These are phyloP conservation scores for Erodium texanum DNA, from an alignment of 441 rosid species.

Conservation along the genomic window DNA sequence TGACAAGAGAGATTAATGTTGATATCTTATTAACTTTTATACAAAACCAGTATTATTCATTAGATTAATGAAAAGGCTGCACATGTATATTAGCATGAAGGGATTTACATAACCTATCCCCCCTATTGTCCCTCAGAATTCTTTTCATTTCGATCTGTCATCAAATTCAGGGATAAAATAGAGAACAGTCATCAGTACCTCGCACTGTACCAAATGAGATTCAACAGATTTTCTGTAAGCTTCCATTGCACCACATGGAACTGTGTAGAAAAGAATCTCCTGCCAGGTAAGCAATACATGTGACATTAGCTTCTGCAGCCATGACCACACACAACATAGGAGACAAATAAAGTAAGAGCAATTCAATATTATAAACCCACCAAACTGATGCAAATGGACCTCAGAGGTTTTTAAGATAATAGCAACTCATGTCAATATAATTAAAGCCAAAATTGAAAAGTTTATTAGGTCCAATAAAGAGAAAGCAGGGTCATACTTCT, in stretches of 20 bases:
- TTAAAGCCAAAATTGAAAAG: not conserved
- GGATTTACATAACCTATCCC: not conserved
- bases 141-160: not conserved
- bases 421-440: not conserved
- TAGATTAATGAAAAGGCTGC: not conserved
- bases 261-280: slow-evolving; percentile 92
- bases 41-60: not conserved
- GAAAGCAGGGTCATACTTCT: slow-evolving; percentile 48
- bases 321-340: not conserved
- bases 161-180: slow-evolving; percentile 11
- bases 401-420: not conserved
- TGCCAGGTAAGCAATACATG: slow-evolving; percentile 32
- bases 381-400: slow-evolving; percentile 9
- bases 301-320: not conserved
- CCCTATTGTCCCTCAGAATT: not conserved
- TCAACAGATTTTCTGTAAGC: slow-evolving; percentile 73
- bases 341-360: not conserved
- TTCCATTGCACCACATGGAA: slow-evolving; percentile 83
- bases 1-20: slow-evolving; percentile 4
- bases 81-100: not conserved
- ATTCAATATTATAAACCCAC: not conserved
- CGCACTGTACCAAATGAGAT: slow-evolving; percentile 52
- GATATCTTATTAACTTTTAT: not conserved
- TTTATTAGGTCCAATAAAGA: slow-evolving; percentile 11
- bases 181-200: slow-evolving; percentile 37